A percentile compares a stretch with the other conserved stretches of the same genome.
Conservation (phyloP, 2,329 filamentous ascomycete genomes). For the Tympanopsis confertula region DNA sequence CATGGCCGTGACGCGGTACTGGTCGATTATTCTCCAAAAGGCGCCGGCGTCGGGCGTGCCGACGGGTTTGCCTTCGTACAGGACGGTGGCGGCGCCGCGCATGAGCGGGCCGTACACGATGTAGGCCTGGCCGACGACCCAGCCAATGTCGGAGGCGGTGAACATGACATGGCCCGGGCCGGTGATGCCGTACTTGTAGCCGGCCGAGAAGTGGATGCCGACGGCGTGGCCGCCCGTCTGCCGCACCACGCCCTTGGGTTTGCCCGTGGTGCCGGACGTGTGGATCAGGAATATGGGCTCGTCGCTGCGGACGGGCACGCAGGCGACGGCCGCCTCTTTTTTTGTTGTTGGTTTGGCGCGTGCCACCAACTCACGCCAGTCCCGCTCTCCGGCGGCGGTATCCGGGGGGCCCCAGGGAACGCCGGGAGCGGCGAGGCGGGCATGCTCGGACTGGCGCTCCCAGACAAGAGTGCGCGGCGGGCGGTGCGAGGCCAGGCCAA, state of each 20-base stretch:
- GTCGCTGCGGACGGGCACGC: slow-evolving; percentile 66
- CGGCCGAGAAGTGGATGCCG: slow-evolving; percentile 69
- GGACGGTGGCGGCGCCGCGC: slow-evolving; percentile 70
- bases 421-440: neutral
- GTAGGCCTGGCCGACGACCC: slow-evolving; percentile 79
- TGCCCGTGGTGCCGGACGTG: slow-evolving; percentile 71
- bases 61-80: slow-evolving; percentile 90
- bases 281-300: slow-evolving; percentile 87
- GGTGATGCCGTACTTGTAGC: slow-evolving; percentile 71
- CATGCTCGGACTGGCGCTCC: slow-evolving; percentile 55
- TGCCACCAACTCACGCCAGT: slow-evolving; percentile 68
- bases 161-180: slow-evolving; percentile 64
- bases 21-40: slow-evolving; percentile 78
- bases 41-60: slow-evolving; percentile 78
- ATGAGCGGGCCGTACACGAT: slow-evolving; percentile 83
- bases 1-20: slow-evolving; percentile 72
- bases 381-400: slow-evolving; percentile 56
- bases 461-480: slow-evolving; percentile 66
- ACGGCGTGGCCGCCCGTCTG: slow-evolving; percentile 82
- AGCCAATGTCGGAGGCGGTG: slow-evolving; percentile 71
- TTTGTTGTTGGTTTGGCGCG: too few relatives aligned
- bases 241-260: slow-evolving; percentile 72
- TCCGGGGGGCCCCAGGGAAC: slow-evolving; percentile 61
- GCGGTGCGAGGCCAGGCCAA: slow-evolving; percentile 57
- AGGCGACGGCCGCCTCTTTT: slow-evolving; percentile 51